Base-by-base conservation (phyloP, 2,329 filamentous ascomycete genomes). In the Penicillium sp. region DNA sequence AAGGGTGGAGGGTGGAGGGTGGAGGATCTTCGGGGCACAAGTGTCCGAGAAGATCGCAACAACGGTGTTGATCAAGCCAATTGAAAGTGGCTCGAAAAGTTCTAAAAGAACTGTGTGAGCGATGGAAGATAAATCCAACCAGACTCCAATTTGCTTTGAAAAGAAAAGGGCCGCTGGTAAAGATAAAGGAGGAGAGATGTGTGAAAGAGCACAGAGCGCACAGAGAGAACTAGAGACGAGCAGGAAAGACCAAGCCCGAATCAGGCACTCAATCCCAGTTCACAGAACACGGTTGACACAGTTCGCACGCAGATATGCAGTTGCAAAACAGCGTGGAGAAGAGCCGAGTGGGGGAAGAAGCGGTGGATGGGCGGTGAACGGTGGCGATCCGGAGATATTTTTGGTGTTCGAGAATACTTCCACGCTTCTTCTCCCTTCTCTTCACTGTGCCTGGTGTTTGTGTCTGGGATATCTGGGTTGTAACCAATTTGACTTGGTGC, bases 341-440 rank as follows among this genome's bases (percentile, higher is more conserved):
- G 45, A 45, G 18, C 7, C 38, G 46, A 40, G 39, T 47, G 46
- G 41, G 48, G 48, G 38, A 59, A 63, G 45, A 59, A 56, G 57
- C 56, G 56, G 62, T 60, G 62, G 57, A 52, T 27, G 50, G 48
- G 56, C 56, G 50, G 48, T 59, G 49, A 59, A 43, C 13, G 18
- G 52, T 45, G 53, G 50, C 52, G 59, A 53, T 43, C 42, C 48
- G 51, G 29, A 45, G 16, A 16, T 24, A 11, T 41, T 18, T 29
- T 22, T 34, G 18, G 27, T 27, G 10, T 50, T 46, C 43, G 42
- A 46, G 49, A 46, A 41, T n/a, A 11, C 31, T n/a, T 29, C 18
- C 18, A 6, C 9, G 16, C 21, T 38, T 43, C 36, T 16, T 14
- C 5, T 11, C 5, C 18, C n/a, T 38, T 38, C 36, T 34, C 31